These are phyloP conservation scores for Blastobotrys indianensis DNA, from an alignment of 1,139 yeast genomes.

Conservation along the genomic window DNA sequence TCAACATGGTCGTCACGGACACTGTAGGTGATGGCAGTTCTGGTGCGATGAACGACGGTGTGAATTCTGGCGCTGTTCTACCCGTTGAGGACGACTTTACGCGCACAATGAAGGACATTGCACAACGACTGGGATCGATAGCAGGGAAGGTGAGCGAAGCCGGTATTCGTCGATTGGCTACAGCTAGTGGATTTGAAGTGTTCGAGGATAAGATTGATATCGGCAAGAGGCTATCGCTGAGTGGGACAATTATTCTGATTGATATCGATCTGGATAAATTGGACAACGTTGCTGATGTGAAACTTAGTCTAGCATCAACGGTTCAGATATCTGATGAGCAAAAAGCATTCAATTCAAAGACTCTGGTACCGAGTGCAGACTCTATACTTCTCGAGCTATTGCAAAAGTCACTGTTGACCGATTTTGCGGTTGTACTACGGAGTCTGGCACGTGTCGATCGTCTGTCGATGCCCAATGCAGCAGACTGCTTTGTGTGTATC, in stretches of 20 bases:
- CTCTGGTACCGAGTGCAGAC: conserved; percentile 24
- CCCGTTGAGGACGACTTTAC: conserved; percentile 21
- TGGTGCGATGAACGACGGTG: background rate
- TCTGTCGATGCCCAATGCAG: conserved; percentile 26
- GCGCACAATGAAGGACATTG: conserved; percentile 24
- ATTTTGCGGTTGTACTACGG: conserved; percentile 28
- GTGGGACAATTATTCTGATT: conserved; percentile 34
- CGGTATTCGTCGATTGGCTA: conserved; percentile 31
- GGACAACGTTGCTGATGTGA: conserved; percentile 21
- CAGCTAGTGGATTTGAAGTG: conserved; percentile 29
- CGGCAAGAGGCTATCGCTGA: conserved; percentile 30
- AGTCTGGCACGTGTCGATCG: conserved; percentile 32
- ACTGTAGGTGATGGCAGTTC: background rate
- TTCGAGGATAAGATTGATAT: conserved; percentile 29
- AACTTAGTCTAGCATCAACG: conserved; percentile 30
- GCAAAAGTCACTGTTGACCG: conserved; percentile 28
- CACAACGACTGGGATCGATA: conserved; percentile 25
- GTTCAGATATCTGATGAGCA: conserved; percentile 22
- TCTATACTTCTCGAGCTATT: conserved; percentile 25
- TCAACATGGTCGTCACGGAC: conserved; percentile 8
- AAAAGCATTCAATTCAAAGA: conserved; percentile 27
- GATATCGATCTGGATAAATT: conserved; percentile 27
- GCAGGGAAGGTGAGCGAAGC: conserved; percentile 33
- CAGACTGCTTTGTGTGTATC: conserved; percentile 32
- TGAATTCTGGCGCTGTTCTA: background rate